phyloP scores from a whole-genome alignment of 768 basidiomycete genomes.

The Boletus patriciae region DNA sequence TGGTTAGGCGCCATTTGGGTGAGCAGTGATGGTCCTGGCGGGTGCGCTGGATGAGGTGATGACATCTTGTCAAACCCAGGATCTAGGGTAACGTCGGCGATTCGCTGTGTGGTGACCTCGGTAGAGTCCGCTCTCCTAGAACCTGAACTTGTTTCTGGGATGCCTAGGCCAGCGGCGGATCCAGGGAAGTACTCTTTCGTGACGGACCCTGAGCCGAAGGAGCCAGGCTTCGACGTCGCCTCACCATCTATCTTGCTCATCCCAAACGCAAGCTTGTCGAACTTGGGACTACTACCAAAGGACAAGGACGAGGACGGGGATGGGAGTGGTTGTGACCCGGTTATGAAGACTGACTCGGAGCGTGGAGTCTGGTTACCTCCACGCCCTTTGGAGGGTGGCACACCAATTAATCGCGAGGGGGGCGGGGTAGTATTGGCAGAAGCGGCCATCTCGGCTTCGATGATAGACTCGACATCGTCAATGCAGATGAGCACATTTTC shows the following conservation, averaged over 20 bases:
- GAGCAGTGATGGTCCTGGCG: slow-evolving; percentile 67
- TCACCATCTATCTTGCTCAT: slow-evolving; percentile 85
- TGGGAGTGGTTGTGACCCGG: slow-evolving; percentile 90
- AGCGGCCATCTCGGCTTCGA: slow-evolving; percentile 72
- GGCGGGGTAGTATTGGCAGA: slow-evolving; percentile 36
- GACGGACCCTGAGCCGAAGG: slow-evolving; percentile 26
- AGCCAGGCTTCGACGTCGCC: slow-evolving; percentile 36
- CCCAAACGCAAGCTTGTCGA: slow-evolving; percentile 88
- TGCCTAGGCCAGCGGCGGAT: slow-evolving; percentile 14
- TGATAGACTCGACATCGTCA: slow-evolving; percentile 94
- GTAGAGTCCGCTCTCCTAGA: slow-evolving; percentile 37
- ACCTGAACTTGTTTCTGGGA: slow-evolving; percentile 12
- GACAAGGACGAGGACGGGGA: slow-evolving; percentile 77
- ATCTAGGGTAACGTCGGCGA: slow-evolving; percentile 49
- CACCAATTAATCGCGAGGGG: slow-evolving; percentile 77
- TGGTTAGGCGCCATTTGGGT: slow-evolving; percentile 62
- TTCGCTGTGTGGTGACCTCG: slow-evolving; percentile 49
- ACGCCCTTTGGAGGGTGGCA: slow-evolving; percentile 88
- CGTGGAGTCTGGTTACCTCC: slow-evolving; percentile 97
- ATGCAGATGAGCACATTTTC: slow-evolving; percentile 98
- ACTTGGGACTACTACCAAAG: slow-evolving; percentile 63
- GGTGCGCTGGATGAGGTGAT: slow-evolving; percentile 36
- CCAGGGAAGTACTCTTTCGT: slow-evolving; percentile 24
- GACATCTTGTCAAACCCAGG: slow-evolving; percentile 41
- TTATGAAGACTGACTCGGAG: slow-evolving; percentile 79